Percentiles rank a stretch among this genome's conserved stretches.
These are phyloP conservation scores for Penicillium chermesinum DNA, from an alignment of 495 filamentous ascomycete species.

Conservation along the genomic window DNA sequence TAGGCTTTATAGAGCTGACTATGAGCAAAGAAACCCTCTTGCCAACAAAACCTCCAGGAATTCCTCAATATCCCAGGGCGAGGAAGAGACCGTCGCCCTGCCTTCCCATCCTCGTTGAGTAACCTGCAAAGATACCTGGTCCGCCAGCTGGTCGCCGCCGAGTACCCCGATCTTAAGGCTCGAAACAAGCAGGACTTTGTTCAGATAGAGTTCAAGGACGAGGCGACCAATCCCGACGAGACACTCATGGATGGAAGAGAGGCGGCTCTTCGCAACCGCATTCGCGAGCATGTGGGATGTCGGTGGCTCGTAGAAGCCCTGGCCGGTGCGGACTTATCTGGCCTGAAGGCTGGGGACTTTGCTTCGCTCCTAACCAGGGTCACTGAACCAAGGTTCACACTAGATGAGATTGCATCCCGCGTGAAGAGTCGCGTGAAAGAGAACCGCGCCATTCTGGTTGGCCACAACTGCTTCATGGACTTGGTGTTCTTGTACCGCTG, in stretches of 20 bases:
- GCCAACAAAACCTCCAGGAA: not conserved
- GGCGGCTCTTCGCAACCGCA: slow-evolving; percentile 33
- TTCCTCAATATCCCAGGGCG: not conserved
- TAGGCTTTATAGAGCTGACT: not conserved
- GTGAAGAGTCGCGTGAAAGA: slow-evolving; percentile 38
- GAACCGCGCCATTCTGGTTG: slow-evolving; percentile 55
- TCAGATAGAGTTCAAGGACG: slow-evolving; percentile 48
- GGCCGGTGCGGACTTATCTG: slow-evolving; percentile 50
- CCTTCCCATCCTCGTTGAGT: slow-evolving; percentile 24
- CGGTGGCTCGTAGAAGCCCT: slow-evolving; percentile 69
- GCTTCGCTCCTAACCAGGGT: slow-evolving; percentile 32
- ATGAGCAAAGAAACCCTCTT: not conserved
- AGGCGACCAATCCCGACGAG: slow-evolving; percentile 35
- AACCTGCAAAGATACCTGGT: slow-evolving; percentile 59
- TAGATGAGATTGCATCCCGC: slow-evolving; percentile 20
- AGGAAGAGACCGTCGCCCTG: slow-evolving; percentile 27
- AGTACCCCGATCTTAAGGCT: slow-evolving; percentile 54
- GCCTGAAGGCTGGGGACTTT: slow-evolving; percentile 44
- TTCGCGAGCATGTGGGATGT: slow-evolving; percentile 54
- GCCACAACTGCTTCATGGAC: slow-evolving; percentile 76
- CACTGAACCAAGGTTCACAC: slow-evolving; percentile 32
- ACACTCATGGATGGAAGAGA: slow-evolving; percentile 30
- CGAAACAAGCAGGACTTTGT: slow-evolving; percentile 45
- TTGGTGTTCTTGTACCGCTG: slow-evolving; percentile 64
- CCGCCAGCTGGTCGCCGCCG: slow-evolving; percentile 59